Conservation (phyloP, 2,329 filamentous ascomycete genomes). For the Massarina eburnea region DNA sequence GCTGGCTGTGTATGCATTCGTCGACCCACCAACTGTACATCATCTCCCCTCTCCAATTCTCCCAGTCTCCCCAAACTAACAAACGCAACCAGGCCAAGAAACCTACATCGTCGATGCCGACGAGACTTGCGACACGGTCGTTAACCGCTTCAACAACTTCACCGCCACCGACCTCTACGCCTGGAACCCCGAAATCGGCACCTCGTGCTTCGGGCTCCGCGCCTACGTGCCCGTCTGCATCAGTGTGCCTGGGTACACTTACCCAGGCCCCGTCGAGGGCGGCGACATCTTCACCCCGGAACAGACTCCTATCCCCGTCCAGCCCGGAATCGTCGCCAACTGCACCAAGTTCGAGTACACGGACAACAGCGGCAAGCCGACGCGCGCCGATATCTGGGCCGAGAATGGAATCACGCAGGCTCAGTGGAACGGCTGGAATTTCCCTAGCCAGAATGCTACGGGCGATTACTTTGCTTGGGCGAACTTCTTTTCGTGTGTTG, state of each 20-base stretch:
- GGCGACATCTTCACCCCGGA: conserved; percentile 19
- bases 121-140: conserved; percentile 36
- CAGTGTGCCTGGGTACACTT: conserved; percentile 22
- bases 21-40: conserved; percentile 23
- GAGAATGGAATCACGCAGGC: conserved; percentile 14
- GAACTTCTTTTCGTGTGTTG: conserved; percentile 18
- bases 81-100: conserved; percentile 11
- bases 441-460: conserved; percentile 10
- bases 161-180: conserved; percentile 36
- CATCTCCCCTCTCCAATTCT: neutral
- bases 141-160: conserved; percentile 35
- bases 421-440: conserved; percentile 25
- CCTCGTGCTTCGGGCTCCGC: conserved; percentile 30
- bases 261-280: conserved; percentile 20
- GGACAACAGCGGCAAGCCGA: conserved; percentile 12
- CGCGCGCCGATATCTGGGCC: conserved; percentile 7
- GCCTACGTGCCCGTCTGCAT: conserved; percentile 40
- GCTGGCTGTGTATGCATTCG: conserved; percentile 25
- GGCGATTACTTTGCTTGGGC: conserved; percentile 17
- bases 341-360: conserved; percentile 34
- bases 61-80: neutral
- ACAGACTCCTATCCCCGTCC: conserved; percentile 30
- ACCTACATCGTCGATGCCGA: conserved; percentile 29
- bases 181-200: conserved; percentile 38
- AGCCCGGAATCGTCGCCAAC: conserved; percentile 28